Base-by-base conservation (phyloP, 2,329 filamentous ascomycete genomes). In the Microsporum ferrugineum region DNA sequence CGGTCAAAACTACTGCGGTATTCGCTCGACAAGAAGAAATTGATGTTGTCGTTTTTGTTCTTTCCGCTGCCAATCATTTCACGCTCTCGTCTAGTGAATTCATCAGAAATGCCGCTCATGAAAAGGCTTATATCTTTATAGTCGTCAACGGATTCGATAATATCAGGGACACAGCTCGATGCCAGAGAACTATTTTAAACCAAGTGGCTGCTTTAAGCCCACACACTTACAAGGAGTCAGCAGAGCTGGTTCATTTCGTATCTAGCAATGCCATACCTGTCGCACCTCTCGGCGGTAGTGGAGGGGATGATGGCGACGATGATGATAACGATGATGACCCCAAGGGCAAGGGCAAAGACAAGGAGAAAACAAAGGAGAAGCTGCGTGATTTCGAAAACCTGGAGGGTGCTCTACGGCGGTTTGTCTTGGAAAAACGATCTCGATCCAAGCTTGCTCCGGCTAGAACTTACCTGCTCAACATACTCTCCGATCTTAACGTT, bases 91-190 rank as follows among this genome's bases (percentile, higher is more conserved):
- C 94, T n/a, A 95, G 89, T 75, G 94, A 99, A 69, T 99, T 99
- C 70, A 96, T 99, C 64, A 88, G 89, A 80, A 92, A 92, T 58
- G 94, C 94, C 1, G 94, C 94, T 0, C 85, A 92, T 45, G 94
- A 99, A 71, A 99, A 99, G 76, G 92, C 94, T 0, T 99, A 99
- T 71, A 91, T 99, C 64, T 99, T 99, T 73, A 95, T 99, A 74
- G 94, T 99, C 12, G 94, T 99, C 66, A 99, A 99, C 71, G 91
- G 92, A 17, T 99, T 91, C 69, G 94, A 99, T 74, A 88, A 88
- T 63, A 97, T 99, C 68, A 83, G 88, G 65, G 91, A 97, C 74
- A 94, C 96, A 77, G 82, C 89, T 63, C 82, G 92, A 62, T 97
- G 92, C 72, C 84, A 96, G 72, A 90, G 94, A 70, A 88, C 90